Base-by-base conservation (phyloP, 768 basidiomycete species). In the Tephrocybe sp. region DNA sequence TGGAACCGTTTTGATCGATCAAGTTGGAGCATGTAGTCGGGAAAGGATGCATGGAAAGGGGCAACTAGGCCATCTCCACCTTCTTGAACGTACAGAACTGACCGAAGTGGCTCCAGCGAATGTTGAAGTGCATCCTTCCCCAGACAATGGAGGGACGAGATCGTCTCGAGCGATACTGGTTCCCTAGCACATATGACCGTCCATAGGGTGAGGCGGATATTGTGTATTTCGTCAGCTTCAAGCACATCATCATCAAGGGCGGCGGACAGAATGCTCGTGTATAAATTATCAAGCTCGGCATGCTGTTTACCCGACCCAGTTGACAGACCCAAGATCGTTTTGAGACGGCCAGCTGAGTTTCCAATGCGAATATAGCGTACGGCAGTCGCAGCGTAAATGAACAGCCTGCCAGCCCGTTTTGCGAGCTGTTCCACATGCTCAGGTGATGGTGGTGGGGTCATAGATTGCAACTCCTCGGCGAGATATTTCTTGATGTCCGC, bases 361-460 rank as follows among this genome's bases (percentile, higher is more conserved):
- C 34, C 51, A 26, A 31, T 24, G 21, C 15, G 12, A 32, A 56
- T 53, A 25, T 49, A 56, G 24, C 47, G 55, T 18, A 49, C 18
- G 35, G 51, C 40, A 34, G 55, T 56, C 24, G 51, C 51, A 6
- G 51, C 47, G 38, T 56, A 56, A 22, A 56, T 56, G 43, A 56
- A 56, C 4, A 56, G 51, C 30, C 9, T 32, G 4, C 55, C 55
- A 24, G 39, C 49, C 22, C 3, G 55, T 3, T 44, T 37, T 21
- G 39, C 13, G 2, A 53, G 43, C 11, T 34, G 3, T 7, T 19
- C 12, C 22, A 30, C 25, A 52, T 12, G 16, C 34, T 56, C 47
- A 22, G 13, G 16, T n/a, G n/a, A n/a, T n/a, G n/a, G n/a, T 3
- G 9, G 27, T 9, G 47, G 26, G 9, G 51, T 47, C 47, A 34